Conservation (phyloP, 495 filamentous ascomycete species). For the Penicillium waksmanii region DNA sequence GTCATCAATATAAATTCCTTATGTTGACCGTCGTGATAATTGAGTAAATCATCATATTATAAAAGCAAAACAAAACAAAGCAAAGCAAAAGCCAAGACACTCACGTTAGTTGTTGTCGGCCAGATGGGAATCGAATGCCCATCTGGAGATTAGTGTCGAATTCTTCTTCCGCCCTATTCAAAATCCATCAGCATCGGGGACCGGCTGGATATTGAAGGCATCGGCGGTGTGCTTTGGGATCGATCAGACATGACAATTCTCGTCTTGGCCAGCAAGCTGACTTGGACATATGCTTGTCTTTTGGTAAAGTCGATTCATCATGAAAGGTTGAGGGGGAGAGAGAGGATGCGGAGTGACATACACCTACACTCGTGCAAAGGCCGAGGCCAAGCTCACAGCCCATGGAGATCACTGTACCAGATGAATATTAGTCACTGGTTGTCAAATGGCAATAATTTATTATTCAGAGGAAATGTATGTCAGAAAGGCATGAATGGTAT, state of each 20-base stretch:
- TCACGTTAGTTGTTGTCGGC: constrained; percentile 20
- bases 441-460: constrained; percentile 18
- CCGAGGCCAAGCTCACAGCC: not conserved
- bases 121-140: too few species aligned
- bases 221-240: constrained; percentile 23
- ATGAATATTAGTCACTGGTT: constrained; percentile 31
- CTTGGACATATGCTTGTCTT: constrained; percentile 69
- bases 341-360: constrained; percentile 35
- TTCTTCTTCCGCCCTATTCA: constrained; percentile 10
- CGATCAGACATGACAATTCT: constrained; percentile 55
- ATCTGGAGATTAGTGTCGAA: not conserved
- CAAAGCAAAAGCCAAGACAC: constrained; percentile 20
- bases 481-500: constrained; percentile 65
- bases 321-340: constrained; percentile 21
- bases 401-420: constrained; percentile 18
- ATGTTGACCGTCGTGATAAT: constrained; percentile 99
- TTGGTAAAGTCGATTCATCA: constrained; percentile 57
- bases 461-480: constrained; percentile 26
- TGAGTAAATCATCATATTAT: constrained; percentile 74
- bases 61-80: constrained; percentile 2
- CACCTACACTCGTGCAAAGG: constrained; percentile 26
- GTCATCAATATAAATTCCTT: constrained; percentile 83
- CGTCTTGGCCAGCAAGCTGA: constrained; percentile 52
- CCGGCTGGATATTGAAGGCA: constrained; percentile 24
- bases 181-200: constrained; percentile 36